Conservation (phyloP, 306 rosid genomes). For the Vigna angularis region DNA sequence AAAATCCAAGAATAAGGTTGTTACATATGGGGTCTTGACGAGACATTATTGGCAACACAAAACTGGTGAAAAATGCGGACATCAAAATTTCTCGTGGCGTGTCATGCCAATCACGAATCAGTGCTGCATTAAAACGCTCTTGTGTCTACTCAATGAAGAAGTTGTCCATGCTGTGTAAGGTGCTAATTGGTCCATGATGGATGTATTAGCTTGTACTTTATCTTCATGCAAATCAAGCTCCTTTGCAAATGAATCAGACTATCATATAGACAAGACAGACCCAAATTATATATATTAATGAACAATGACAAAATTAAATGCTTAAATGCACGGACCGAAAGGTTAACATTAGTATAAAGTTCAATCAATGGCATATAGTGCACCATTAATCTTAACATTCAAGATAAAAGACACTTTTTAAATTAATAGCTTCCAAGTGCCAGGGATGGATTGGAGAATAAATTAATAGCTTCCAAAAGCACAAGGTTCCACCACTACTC, state of each 20-base stretch:
- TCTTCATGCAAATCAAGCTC: background rate
- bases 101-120: background rate
- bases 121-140: background rate
- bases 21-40: background rate
- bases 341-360: background rate
- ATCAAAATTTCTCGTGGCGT: background rate
- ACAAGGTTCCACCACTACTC: background rate
- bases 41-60: background rate
- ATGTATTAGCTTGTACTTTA: background rate
- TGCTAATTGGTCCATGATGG: background rate
- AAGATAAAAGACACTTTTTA: background rate
- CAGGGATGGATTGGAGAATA: background rate
- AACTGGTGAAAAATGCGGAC: background rate
- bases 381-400: slow-evolving; percentile 5
- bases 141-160: background rate
- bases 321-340: background rate
- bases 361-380: background rate
- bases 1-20: background rate
- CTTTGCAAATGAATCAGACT: background rate
- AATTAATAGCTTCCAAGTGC: background rate
- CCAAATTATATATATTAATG: background rate
- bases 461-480: background rate
- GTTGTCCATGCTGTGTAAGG: background rate
- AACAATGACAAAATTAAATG: background rate
- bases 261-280: background rate